phyloP scores from a whole-genome alignment of 139 green algal genomes.

The Volvox africanus region DNA sequence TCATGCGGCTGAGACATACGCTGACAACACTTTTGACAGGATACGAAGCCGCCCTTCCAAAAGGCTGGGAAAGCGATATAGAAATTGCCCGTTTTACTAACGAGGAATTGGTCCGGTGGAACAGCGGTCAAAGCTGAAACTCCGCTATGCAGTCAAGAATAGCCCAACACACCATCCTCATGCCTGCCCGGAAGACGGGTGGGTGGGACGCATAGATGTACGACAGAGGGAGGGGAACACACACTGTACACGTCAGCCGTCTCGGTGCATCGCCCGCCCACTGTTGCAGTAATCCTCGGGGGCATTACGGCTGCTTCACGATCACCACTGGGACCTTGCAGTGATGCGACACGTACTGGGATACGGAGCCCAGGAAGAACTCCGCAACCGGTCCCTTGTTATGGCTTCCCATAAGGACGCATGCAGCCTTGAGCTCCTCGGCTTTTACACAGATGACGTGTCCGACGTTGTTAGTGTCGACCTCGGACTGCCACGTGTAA shows the following conservation, averaged over 20 bases:
- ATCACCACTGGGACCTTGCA: slow-evolving; percentile 55
- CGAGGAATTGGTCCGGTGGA: background rate
- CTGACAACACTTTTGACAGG: too few relatives aligned
- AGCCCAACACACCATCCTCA: background rate
- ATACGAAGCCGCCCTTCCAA: too few relatives aligned
- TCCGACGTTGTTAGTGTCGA: slow-evolving; percentile 74
- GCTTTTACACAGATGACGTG: slow-evolving; percentile 78
- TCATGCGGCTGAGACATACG: too few relatives aligned
- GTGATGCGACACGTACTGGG: slow-evolving; percentile 62
- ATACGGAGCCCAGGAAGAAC: slow-evolving; percentile 77
- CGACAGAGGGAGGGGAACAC: background rate
- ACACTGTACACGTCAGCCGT: background rate
- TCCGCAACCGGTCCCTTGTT: slow-evolving; percentile 61
- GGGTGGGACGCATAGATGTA: background rate
- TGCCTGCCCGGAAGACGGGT: background rate
- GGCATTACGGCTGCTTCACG: slow-evolving; percentile 39
- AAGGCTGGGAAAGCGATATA: too few relatives aligned
- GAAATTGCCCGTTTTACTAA: too few relatives aligned
- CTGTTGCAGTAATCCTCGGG: background rate
- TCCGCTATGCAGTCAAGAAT: background rate
- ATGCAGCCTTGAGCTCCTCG: slow-evolving; percentile 68
- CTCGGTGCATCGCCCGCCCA: background rate
- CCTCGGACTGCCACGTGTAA: slow-evolving; percentile 51
- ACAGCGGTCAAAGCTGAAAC: background rate
- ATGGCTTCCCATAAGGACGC: slow-evolving; percentile 72